These are phyloP conservation scores for Orbilia ellipsospora DNA, from an alignment of 2,329 filamentous ascomycete species.

Conservation along the genomic window DNA sequence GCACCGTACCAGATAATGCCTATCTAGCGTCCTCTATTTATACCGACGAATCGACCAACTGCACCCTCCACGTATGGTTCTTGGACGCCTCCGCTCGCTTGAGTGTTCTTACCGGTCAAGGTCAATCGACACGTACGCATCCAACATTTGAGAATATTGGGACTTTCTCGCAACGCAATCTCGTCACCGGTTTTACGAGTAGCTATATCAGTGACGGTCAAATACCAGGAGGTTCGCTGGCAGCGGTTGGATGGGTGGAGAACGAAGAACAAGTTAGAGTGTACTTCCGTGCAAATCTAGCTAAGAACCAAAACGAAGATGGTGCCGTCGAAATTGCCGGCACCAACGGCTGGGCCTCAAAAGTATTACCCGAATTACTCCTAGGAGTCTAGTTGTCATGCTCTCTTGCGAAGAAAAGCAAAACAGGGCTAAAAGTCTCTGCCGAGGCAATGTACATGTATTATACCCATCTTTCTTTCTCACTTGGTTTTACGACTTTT, in stretches of 20 bases:
- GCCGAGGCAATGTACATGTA: slow-evolving; percentile 7
- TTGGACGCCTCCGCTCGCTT: slow-evolving; percentile 21
- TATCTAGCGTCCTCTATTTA: slow-evolving; percentile 30
- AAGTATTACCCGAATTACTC: slow-evolving; percentile 10
- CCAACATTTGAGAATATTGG: slow-evolving; percentile 38
- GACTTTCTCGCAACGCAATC: slow-evolving; percentile 24
- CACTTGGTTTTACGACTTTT: not conserved
- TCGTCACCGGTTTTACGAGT: slow-evolving; percentile 19
- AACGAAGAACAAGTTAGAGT: slow-evolving; percentile 32
- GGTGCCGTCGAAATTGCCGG: slow-evolving; percentile 37
- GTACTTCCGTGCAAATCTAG: slow-evolving; percentile 31
- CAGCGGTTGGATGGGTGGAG: slow-evolving; percentile 32
- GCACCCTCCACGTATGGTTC: slow-evolving; percentile 38
- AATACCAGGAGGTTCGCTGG: slow-evolving; percentile 30
- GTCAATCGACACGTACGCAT: slow-evolving; percentile 18
- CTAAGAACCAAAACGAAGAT: slow-evolving; percentile 28
- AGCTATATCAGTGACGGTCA: slow-evolving; percentile 36
- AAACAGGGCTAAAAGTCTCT: not conserved
- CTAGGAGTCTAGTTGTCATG: not conserved
- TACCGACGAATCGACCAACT: slow-evolving; percentile 16
- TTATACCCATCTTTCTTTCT: slow-evolving; percentile 11
- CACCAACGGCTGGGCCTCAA: slow-evolving; percentile 17
- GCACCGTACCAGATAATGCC: slow-evolving; percentile 19
- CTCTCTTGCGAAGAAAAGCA: not conserved
- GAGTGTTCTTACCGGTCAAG: slow-evolving; percentile 21